These are phyloP conservation scores for Echinochloa phyllopogon DNA, from an alignment of 176 grass and related monocot species.

Conservation along the genomic window DNA sequence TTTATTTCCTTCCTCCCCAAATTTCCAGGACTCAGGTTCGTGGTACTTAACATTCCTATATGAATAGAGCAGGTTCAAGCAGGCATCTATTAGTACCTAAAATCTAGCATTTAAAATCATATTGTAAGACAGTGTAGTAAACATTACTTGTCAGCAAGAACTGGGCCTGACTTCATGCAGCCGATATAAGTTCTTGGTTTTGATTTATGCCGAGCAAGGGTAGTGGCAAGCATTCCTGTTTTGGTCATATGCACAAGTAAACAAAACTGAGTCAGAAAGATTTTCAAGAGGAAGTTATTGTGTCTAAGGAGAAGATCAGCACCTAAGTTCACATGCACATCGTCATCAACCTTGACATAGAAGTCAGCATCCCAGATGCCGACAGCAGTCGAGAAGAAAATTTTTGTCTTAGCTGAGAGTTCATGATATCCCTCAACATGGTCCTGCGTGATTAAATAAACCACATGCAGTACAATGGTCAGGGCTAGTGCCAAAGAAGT, in stretches of 20 bases:
- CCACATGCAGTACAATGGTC: background rate
- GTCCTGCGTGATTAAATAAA: slow-evolving; percentile 55
- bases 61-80: slow-evolving; percentile 30
- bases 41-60: slow-evolving; percentile 91
- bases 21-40: slow-evolving; percentile 91
- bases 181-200: slow-evolving; percentile 98
- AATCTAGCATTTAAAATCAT: slow-evolving; percentile 33
- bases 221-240: slow-evolving; percentile 89
- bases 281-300: slow-evolving; percentile 20
- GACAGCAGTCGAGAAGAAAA: slow-evolving; percentile 91
- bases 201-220: slow-evolving; percentile 79
- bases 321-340: slow-evolving; percentile 99
- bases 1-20: slow-evolving; percentile 94
- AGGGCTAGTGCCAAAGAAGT: slow-evolving; percentile 31
- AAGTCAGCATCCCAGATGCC: slow-evolving; percentile 94
- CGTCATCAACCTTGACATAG: slow-evolving; percentile 96
- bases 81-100: background rate
- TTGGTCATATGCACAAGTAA: slow-evolving; percentile 34
- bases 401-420: slow-evolving; percentile 96
- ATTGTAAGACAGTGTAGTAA: slow-evolving; percentile 20
- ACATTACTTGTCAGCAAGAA: slow-evolving; percentile 91
- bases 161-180: slow-evolving; percentile 98
- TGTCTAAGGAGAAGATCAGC: slow-evolving; percentile 34
- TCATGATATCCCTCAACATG: slow-evolving; percentile 99
- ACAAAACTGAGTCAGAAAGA: slow-evolving; percentile 8